Base-by-base conservation (phyloP, 2,329 filamentous ascomycete genomes). In the Talaromyces sp. region DNA sequence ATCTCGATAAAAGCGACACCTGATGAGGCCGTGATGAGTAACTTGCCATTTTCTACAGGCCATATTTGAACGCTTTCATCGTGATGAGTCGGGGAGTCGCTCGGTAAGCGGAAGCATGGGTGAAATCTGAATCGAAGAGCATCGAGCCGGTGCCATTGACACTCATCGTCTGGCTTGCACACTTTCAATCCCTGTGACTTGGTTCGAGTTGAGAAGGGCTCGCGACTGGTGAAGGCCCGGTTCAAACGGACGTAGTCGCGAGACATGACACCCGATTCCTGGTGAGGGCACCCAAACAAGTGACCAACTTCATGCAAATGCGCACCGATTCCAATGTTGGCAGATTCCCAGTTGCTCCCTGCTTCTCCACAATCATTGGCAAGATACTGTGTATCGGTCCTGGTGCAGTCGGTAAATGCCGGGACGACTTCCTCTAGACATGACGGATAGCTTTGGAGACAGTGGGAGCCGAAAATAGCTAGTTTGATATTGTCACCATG, bases 291-390 rank as follows among this genome's bases (percentile, higher is more conserved):
- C 56, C 94, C 94, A 67, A 98, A 90, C 27, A 96, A 76, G 76
- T 96, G 94, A 3, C 94, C 94, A 0, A 89, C 89, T 76, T 97
- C 92, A 74, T 96, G 94, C 55, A 98, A 76, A 75, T 98, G 94
- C 9, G 92, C 93, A 7, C 94, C 94, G 66, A 98, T 96, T 33
- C 93, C 93, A 64, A 96, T 89, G 68, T 94, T 96, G 30, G 91
- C 92, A n/a, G 92, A 88, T 74, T 98, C 94, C 94, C 94, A 98
- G 54, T 88, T 95, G 72, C 91, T 96, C 28, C 93, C 93, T 6
- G 88, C 89, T 67, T 96, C 91, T 68, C 90, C 89, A 73, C 87
- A 91, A 72, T 96, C 91, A 69, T 97, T 96, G 16, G 90, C 89
- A 42, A 96, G 87, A 68, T 85, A 85, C 44, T 86, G 84, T 9